Conservation (phyloP, 202 grass and related monocot genomes). For the Brachypodium distachyon region DNA sequence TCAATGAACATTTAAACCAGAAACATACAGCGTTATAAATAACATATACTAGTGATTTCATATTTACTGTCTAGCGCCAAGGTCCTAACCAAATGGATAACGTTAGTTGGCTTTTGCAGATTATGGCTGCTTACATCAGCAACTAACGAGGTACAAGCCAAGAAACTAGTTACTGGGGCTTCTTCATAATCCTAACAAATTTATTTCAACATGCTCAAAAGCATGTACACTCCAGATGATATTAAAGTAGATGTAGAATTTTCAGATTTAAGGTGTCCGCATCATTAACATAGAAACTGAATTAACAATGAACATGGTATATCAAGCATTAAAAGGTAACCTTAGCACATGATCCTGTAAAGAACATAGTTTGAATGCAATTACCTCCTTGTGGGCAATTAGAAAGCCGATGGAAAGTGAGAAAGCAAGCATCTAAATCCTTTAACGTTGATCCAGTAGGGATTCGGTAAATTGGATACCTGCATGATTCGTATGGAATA, state of each 20-base stretch:
- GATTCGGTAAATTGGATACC: conserved; percentile 60
- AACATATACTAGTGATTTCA: not conserved
- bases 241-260: too few relatives aligned
- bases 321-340: not conserved
- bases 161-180: not conserved
- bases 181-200: too few relatives aligned
- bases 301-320: not conserved
- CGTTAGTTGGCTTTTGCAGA: not conserved
- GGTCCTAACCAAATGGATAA: not conserved
- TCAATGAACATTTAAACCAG: not conserved
- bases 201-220: not conserved
- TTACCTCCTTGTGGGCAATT: conserved; percentile 23
- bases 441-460: conserved; percentile 43
- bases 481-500: not conserved
- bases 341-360: not conserved
- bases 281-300: not conserved
- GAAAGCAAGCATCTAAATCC: conserved; percentile 52
- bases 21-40: not conserved
- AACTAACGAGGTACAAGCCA: not conserved
- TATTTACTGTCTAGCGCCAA: not conserved
- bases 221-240: too few relatives aligned
- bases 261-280: not conserved
- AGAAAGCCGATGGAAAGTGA: conserved; percentile 46
- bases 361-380: not conserved
- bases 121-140: not conserved